A percentile compares a stretch with the other conserved stretches of the same genome.
These are phyloP conservation scores for Takashimella tepidaria DNA, from an alignment of 1,284 basidiomycete genomes.

Conservation along the genomic window DNA sequence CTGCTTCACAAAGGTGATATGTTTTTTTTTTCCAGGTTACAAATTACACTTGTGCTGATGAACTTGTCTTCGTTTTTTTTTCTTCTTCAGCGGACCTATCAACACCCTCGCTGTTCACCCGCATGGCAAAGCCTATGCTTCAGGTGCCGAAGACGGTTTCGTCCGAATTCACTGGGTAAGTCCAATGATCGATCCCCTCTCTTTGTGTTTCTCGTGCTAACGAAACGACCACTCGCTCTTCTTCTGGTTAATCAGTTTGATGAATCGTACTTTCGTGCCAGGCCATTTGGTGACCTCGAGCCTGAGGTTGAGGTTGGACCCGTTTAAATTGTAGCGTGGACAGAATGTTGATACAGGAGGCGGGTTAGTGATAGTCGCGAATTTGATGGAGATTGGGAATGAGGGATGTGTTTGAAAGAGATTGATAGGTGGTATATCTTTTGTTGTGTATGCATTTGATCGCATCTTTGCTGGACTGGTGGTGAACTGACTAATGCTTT, in stretches of 20 bases:
- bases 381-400: neutral
- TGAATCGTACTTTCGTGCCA: constrained; percentile 80
- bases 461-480: no score
- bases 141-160: constrained; percentile 95
- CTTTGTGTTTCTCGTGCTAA: neutral
- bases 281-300: constrained; percentile 83
- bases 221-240: neutral
- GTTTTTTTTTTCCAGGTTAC: no score
- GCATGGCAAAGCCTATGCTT: constrained; percentile 80
- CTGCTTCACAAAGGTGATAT: no score
- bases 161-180: constrained; percentile 68
- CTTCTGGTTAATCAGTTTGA: constrained; percentile 59
- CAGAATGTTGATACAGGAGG: no score
- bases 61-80: no score
- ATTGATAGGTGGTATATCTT: neutral
- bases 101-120: constrained; percentile 98
- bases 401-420: neutral
- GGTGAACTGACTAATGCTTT: no score
- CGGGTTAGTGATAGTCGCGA: neutral
- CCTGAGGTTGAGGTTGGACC: constrained; percentile 52
- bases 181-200: constrained; percentile 3
- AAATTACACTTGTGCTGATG: neutral
- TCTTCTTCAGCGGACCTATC: constrained; percentile 90
- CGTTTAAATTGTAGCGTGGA: constrained; percentile 6
- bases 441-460: neutral